Evolutionary conservation across 1,284 basidiomycete genomes (phyloP), one percentile per base, ranked within the genome.

Genomic region (Cystobasidium slooffiae): DNA sequence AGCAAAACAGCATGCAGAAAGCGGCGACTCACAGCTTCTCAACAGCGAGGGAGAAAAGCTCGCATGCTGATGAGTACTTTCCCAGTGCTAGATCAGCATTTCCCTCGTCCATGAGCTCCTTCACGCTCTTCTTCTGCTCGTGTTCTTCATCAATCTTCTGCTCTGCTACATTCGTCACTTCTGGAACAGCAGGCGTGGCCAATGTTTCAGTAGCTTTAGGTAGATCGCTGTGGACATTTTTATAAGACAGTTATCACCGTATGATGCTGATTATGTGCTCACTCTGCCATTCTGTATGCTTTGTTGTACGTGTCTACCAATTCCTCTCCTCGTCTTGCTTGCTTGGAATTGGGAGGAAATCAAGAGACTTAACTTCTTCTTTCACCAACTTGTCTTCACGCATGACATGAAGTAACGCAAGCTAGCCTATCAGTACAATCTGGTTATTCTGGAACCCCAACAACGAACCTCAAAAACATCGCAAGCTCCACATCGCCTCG

Each of bases 61-160:
- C 70, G 63, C 51, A 43, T 37, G 70, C 62, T 58, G 62, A 62
- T 44, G 70, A 53, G 51, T 62, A 66, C 63, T 73, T 73, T 46
- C 52, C 62, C 62, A 66, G 37, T 39, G 70, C 70, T 14, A 66
- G 39, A 31, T 62, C 70, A 14, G 56, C 56, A 55, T 59, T 61
- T 18, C 70, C 70, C 31, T 73, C 70, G 31, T 65, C 62, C 41
- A 73, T 47, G 51, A 73, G 63, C 62, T 73, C 56, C 62, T 73
- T 62, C 22, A 73, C 62, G 49, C 56, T 65, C 63, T 73, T 73
- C 7, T 7, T 58, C 20, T 46, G 51, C 46, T 73, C 70, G 9
- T 39, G 44, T 24, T 37, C 47, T 22, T 64, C 62, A 44, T 73
- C 63, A 44, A 73, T 62, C 59, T 62, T 52, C 59, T 63, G 49